Evolutionary conservation across 805 yeast genomes (phyloP), one percentile per base, ranked within the genome.

Genomic region (Sungouiella blattae): DNA sequence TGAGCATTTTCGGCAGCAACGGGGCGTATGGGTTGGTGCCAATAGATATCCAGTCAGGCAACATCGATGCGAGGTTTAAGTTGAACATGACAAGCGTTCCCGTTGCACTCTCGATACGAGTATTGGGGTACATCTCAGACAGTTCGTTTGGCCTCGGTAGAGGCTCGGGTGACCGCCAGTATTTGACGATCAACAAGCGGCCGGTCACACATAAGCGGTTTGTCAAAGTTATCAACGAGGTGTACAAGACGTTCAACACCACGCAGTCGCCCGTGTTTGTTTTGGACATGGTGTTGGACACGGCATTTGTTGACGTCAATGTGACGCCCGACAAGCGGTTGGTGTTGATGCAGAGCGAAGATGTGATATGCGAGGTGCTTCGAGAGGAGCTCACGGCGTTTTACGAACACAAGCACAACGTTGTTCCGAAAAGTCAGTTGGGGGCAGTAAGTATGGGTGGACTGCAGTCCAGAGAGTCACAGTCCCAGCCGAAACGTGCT

Each of bases 261-360:
- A 65, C 79, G 4, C 96, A 88, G 50, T 71, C 55, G 34, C 98
- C 98, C 0, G 75, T 78, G 8, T 67, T 84, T 32, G 67, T 87
- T 2, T 47, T 87, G 3, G 70, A 93, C 55, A 46, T 93, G 14
- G 49, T 52, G 11, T 53, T 87, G 5, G 69, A 73, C 26, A 67
- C 83, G 0, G 48, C 52, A 17, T 62, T 67, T 25, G 41, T 82
- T n/a, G 98, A 93, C 59, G 70, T 93, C 13, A 93, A 93, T 57
- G 84, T 93, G 1, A 81, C 96, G 0, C 98, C 98, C 0, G 97
- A 93, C 55, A 93, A 93, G 54, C 67, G 91, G 34, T 75, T 78
- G 2, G 69, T 89, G 2, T 53, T 85, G 49, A 53, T 88, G 2
- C 87, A 81, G 39, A 68, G 78, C 41, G 97, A 89, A 55, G 54